These are phyloP conservation scores for Furcasterigmium sp. DNA, from an alignment of 2,329 filamentous ascomycete genomes.

Conservation along the genomic window DNA sequence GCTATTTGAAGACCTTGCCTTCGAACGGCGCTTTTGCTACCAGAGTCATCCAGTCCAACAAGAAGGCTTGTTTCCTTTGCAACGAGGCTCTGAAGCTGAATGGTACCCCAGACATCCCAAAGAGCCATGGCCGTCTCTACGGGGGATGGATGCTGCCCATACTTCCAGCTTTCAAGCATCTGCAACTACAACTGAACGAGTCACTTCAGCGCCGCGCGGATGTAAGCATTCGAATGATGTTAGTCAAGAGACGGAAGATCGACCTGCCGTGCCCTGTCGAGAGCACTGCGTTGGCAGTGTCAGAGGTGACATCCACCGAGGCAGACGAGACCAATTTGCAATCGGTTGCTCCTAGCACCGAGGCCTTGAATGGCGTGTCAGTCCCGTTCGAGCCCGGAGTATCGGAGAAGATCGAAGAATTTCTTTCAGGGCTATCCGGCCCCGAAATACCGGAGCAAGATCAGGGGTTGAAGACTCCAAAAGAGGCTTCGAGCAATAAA, in stretches of 20 bases:
- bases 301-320: too few species aligned
- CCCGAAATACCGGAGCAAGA: too few species aligned
- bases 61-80: conserved; percentile 1
- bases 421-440: too few species aligned
- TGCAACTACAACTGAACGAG: neutral
- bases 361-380: too few species aligned
- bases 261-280: neutral
- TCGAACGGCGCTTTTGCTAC: too few species aligned
- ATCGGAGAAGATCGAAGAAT: too few species aligned
- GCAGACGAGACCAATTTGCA: too few species aligned
- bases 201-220: neutral
- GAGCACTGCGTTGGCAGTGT: neutral
- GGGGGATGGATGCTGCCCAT: neutral
- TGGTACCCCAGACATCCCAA: neutral
- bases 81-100: neutral
- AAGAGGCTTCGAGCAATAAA: too few species aligned
- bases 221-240: neutral
- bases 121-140: conserved; percentile 1
- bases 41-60: neutral
- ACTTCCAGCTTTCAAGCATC: neutral
- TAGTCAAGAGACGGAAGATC: neutral
- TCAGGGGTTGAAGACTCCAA: too few species aligned
- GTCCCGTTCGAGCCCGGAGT: too few species aligned
- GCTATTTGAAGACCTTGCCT: neutral
- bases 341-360: too few species aligned